Evolutionary conservation across 139 green algal genomes (phyloP).

Genomic region (Edaphochlamys debaryana): DNA sequence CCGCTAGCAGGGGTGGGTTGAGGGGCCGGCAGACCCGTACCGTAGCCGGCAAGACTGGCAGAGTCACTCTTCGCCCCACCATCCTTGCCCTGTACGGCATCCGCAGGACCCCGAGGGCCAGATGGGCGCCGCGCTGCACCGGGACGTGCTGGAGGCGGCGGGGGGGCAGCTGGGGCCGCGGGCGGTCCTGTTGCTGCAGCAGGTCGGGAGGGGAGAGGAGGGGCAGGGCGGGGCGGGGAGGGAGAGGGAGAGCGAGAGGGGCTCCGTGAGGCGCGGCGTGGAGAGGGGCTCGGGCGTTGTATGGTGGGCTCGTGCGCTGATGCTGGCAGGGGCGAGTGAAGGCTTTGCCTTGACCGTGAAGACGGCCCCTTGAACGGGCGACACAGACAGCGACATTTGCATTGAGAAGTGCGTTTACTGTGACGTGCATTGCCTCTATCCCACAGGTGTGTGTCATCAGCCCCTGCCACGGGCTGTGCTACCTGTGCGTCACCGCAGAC

Average conservation of each 20-base stretch:
- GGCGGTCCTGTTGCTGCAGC: constrained; percentile 36
- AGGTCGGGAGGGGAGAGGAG: neutral
- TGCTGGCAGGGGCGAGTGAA: too few species aligned
- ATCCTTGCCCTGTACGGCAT: neutral
- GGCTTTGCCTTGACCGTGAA: too few species aligned
- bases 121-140: constrained; percentile 38
- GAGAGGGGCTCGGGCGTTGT: neutral
- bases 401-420: too few species aligned
- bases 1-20: too few species aligned
- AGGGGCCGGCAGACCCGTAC: neutral
- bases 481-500: constrained; percentile 37
- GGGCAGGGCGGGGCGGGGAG: neutral
- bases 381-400: too few species aligned
- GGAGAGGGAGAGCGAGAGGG: neutral
- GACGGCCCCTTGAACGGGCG: too few species aligned
- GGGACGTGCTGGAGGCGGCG: constrained; percentile 28
- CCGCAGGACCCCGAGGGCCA: constrained; percentile 35
- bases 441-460: constrained; percentile 16
- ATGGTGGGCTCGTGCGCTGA: neutral
- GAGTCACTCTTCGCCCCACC: neutral
- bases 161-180: neutral
- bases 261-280: neutral
- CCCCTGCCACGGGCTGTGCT: constrained; percentile 22
- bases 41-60: neutral
- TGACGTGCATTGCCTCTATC: too few species aligned